Base-by-base conservation (phyloP, 1,284 basidiomycete species). In the Neonothopanus nambi region DNA sequence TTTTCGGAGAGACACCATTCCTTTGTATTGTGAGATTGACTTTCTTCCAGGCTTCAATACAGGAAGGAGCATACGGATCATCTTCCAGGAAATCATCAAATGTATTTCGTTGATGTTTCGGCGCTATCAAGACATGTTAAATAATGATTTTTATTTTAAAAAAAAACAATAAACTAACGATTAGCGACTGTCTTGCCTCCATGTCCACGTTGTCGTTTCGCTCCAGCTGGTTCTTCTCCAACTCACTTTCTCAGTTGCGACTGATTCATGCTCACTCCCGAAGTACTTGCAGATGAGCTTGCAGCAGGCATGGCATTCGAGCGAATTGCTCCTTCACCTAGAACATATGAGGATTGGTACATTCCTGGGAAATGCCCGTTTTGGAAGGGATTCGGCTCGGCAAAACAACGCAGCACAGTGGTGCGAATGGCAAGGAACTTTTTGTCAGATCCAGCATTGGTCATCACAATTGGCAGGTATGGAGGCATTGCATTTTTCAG, bases 371-470 rank as follows among this genome's bases (percentile, higher is more conserved):
- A 24, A 36, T 52, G 51, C 9, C 45, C 15, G 24, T 52, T 52
- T 46, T 45, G 3, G 28, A 52, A 52, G 18, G 51, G 51, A 46
- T n/a, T 43, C 3, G 15, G 17, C 8, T 5, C 21, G 11, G 35
- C 30, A 20, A 52, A 52, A 39, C 42, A 52, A 9, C 26, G 8
- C 3, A 46, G 24, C 5, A 43, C 45, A 4, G 33, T 43, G 13
- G n/a, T n/a, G 8, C 42, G 18, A 13, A 52, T 45, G 9, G 51
- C 30, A 15, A 18, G 15, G 36, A 52, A 52, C 30, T 52, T 52
- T 20, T 12, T 43, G 28, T 52, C 43, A 15, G 51, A 30, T 5
- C 43, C 51, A 11, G 51, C 51, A 15, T 52, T 42, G 39, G 42
- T 24, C n/a, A 36, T 46, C 20, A 20, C 37, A 13, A 52, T 46